phyloP scores from a whole-genome alignment of 805 yeast species.

The Candida coleopterorum region DNA sequence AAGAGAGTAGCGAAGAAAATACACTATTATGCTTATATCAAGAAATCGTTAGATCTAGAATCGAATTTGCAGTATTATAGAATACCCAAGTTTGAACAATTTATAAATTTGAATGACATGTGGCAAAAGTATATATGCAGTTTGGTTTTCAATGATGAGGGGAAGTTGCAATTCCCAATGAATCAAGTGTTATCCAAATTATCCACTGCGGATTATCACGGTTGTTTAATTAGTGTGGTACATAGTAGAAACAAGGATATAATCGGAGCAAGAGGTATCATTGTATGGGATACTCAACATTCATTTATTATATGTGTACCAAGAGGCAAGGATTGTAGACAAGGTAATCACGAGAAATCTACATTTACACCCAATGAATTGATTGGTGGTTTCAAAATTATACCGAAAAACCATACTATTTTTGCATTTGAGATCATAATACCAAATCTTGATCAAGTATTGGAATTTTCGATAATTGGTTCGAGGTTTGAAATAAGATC shows the following conservation, averaged over 20 bases:
- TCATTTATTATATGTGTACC: constrained; percentile 60
- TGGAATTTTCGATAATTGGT: constrained; percentile 64
- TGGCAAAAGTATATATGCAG: constrained; percentile 72
- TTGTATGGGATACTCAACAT: constrained; percentile 79
- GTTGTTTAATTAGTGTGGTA: constrained; percentile 59
- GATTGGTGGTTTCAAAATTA: constrained; percentile 60
- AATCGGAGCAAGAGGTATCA: constrained; percentile 68
- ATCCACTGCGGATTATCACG: constrained; percentile 77
- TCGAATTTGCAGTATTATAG: constrained; percentile 20
- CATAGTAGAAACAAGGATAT: constrained; percentile 52
- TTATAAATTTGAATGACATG: constrained; percentile 50
- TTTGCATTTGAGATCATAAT: constrained; percentile 46
- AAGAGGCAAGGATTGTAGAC: constrained; percentile 24
- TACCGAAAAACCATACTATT: constrained; percentile 64
- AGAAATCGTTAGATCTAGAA: constrained; percentile 19
- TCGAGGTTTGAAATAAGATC: constrained; percentile 72
- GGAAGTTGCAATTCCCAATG: constrained; percentile 34
- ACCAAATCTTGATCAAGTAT: constrained; percentile 22
- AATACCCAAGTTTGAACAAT: constrained; percentile 45
- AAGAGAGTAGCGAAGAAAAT: constrained; percentile 32
- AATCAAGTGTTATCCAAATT: constrained; percentile 45
- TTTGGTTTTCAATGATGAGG: constrained; percentile 6
- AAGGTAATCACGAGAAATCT: constrained; percentile 28
- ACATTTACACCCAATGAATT: constrained; percentile 21
- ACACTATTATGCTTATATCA: constrained; percentile 12